Base-by-base conservation (phyloP, 805 yeast genomes). In the Candida sanyiensis region DNA sequence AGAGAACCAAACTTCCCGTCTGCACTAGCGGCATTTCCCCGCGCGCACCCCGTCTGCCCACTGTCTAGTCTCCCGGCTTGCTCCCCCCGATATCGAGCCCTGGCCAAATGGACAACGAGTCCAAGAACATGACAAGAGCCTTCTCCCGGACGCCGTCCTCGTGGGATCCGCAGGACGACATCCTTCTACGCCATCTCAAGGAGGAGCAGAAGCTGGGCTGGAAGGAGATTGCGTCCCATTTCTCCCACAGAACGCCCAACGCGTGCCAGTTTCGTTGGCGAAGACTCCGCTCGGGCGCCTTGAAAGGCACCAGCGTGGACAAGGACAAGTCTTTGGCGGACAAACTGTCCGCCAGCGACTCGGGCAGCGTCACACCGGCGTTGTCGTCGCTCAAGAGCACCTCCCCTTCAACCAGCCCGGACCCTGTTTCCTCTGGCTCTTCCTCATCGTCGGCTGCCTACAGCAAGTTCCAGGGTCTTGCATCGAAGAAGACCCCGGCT, bases 261-360 rank as follows among this genome's bases (percentile, higher is more conserved):
- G 94, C 94, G 3, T 84, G 95, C 52, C 94, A 84, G 62, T 84
- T 84, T 56, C 73, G 95, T 50, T 86, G 95, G 95, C 72, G 95
- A 58, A 63, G 95, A 46, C 63, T 79, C 33, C 73, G 65, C 45
- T 64, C 69, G 1, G 72, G 72, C 2, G 59, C 64, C 18, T 46
- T 67, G 37, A 66, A 67, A 42, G 38, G 48, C 2, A 41, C 44
- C 16, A 18, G 25, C 16, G 18, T 17, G 19, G 35, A 20, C 6
- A 33, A 24, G 20, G 42, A 39, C 17, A 39, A 33, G 31, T 16
- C 13, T 7, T 29, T 22, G 19, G 33, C 17, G 15, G 19, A 19
- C n/a, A n/a, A n/a, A n/a, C n/a, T n/a, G 15, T 19, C 33, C 19
- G 19, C 8, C 13, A 29, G 33, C 26, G 26, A 29, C 23, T 35